Percentiles rank a stretch among this genome's conserved stretches.
Evolutionary conservation across 208 protist genomes (phyloP).

Genomic region (Leishmania tropica): DNA sequence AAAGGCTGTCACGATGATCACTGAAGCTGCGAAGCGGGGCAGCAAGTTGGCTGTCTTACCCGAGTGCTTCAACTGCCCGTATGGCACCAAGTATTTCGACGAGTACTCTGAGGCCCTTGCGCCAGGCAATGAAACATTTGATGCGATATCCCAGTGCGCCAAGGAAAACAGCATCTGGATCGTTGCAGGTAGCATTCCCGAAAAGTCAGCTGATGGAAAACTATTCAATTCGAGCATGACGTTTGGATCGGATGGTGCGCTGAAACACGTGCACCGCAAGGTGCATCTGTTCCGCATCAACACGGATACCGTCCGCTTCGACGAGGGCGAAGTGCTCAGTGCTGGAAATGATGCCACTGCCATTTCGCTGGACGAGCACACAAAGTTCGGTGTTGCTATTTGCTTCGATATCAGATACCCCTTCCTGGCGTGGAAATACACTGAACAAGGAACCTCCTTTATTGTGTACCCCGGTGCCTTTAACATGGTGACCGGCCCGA

Average conservation of each 20-base stretch:
- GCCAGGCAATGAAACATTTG: slow-evolving; percentile 72
- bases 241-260: slow-evolving; percentile 88
- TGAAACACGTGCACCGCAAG: slow-evolving; percentile 93
- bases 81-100: slow-evolving; percentile 93
- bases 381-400: slow-evolving; percentile 96
- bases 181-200: slow-evolving; percentile 95
- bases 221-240: slow-evolving; percentile 96
- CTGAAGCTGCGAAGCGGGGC: slow-evolving; percentile 73
- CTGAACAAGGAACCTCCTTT: slow-evolving; percentile 81
- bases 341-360: slow-evolving; percentile 74
- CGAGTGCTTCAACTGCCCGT: slow-evolving; percentile 96
- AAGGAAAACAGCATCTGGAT: slow-evolving; percentile 83
- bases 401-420: slow-evolving; percentile 99
- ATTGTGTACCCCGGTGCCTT: slow-evolving; percentile 97
- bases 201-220: slow-evolving; percentile 77
- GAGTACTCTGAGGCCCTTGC: slow-evolving; percentile 93
- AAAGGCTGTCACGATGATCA: slow-evolving; percentile 77
- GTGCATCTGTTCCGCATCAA: slow-evolving; percentile 98
- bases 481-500: slow-evolving; percentile 99
- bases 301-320: slow-evolving; percentile 94
- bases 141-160: slow-evolving; percentile 70
- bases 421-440: slow-evolving; percentile 86
- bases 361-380: slow-evolving; percentile 44
- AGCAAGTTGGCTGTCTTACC: slow-evolving; percentile 92
- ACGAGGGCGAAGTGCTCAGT: slow-evolving; percentile 95